Base-by-base conservation (phyloP, 2,329 filamentous ascomycete species). In the Colletotrichum musae region DNA sequence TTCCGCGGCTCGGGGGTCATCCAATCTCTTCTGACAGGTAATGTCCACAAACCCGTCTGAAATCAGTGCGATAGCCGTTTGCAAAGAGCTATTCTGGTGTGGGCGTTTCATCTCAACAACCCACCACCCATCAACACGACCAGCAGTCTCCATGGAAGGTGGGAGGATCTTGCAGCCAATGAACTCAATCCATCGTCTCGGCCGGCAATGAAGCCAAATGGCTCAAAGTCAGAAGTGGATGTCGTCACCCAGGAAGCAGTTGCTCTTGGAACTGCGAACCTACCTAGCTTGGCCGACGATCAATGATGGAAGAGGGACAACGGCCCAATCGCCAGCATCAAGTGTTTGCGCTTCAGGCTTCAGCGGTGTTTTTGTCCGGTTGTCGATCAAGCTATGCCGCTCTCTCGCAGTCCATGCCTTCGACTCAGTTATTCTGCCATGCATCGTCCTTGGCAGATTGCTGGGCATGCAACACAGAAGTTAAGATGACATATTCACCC, bases 11-110 rank as follows among this genome's bases (percentile, higher is more conserved):
- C 39, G 18, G 26, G 64, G 36, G 45, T 61, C 68, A 45, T 69
- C 69, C 56, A 60, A 65, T 65, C 39, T 71, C 52, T 57, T 62
- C 59, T 62, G 43, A 65, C 56, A 45, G 57, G 43, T 24, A 18
- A 57, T 57, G 56, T 41, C 21, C 53, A 60, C 53, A 43, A 51
- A 39, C 51, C 47, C 67, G 28, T 67, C 67, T 67, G 67, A 70
- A 67, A 54, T 67, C 32, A 47, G 16, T 61, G 56, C 57, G 63
- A 60, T n/a, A 36, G 50, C 43, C 12, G 60, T 47, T 7, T 39
- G 62, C 41, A 18, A 51, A 36, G 41, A 15, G 54, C 56, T 60
- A 41, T 52, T 66, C 26, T 52, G 43, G 50, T 32, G 32, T 41
- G n/a, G 51, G 18, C 36, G 63, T 67, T 67, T 61, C 65, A 65